These are phyloP conservation scores for Sporothrix pallida DNA, from an alignment of 2,329 filamentous ascomycete genomes.

Conservation along the genomic window DNA sequence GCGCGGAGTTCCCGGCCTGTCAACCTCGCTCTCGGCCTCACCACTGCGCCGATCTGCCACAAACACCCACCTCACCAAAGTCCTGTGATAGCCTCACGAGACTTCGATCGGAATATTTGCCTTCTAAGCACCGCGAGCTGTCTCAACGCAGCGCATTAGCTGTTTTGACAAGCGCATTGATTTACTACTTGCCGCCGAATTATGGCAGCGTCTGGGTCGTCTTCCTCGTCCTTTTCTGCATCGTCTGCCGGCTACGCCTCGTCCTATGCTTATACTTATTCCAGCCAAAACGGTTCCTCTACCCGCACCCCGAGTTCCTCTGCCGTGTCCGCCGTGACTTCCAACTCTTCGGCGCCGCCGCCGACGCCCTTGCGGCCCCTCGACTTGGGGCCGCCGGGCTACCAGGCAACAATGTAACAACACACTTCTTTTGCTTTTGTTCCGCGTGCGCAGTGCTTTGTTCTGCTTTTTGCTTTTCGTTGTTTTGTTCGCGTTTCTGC, in stretches of 20 bases:
- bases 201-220: constrained; percentile 48
- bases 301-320: constrained; percentile 55
- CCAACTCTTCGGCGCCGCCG: constrained; percentile 50
- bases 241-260: constrained; percentile 53
- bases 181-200: constrained; percentile 29
- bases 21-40: not conserved
- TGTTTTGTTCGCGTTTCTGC: not conserved
- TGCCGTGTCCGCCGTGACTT: constrained; percentile 52
- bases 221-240: constrained; percentile 56
- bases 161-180: not conserved
- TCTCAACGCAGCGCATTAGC: not conserved
- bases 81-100: not conserved
- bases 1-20: not conserved
- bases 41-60: constrained; percentile 7
- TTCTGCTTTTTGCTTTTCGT: not conserved
- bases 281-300: constrained; percentile 51
- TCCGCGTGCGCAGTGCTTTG: constrained; percentile 37
- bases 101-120: not conserved
- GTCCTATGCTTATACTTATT: constrained; percentile 50
- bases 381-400: constrained; percentile 59
- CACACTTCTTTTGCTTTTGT: constrained; percentile 31
- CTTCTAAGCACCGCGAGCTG: not conserved
- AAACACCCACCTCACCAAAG: not conserved
- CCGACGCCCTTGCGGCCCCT: constrained; percentile 51
- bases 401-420: constrained; percentile 59